phyloP scores from a whole-genome alignment of 306 rosid species.

The Fragaria ananassa region DNA sequence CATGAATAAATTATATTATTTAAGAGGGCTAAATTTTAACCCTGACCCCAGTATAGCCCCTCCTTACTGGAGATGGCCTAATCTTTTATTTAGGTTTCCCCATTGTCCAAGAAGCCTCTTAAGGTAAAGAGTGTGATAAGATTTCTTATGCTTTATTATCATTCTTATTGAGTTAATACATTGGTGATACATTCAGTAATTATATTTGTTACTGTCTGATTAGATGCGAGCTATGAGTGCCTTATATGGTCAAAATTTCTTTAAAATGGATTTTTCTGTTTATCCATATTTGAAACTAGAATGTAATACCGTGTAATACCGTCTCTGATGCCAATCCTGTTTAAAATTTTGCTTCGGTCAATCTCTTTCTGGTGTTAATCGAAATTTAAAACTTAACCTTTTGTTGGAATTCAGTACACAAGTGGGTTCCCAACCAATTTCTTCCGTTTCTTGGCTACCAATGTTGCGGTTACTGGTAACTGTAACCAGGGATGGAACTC shows the following conservation, averaged over 20 bases:
- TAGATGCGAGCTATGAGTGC: background rate
- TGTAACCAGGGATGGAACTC: conserved; percentile 80
- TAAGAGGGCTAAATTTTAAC: too few relatives aligned
- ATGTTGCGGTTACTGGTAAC: conserved; percentile 80
- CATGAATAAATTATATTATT: too few relatives aligned
- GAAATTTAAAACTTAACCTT: conserved; percentile 18
- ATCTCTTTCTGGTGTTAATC: conserved; percentile 16
- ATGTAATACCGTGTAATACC: background rate
- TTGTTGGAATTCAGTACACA: conserved; percentile 68
- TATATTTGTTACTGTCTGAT: background rate
- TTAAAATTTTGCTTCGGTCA: conserved; percentile 4
- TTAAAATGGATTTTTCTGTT: background rate
- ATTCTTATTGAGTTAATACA: background rate
- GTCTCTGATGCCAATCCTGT: background rate
- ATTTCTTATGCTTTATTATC: background rate
- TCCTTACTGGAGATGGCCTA: too few relatives aligned
- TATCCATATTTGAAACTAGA: background rate
- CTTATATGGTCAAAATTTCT: background rate
- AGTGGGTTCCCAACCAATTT: conserved; percentile 91
- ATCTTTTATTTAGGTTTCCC: background rate
- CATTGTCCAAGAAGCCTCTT: background rate
- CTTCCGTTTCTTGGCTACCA: conserved; percentile 91
- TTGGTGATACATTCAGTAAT: background rate
- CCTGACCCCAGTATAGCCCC: too few relatives aligned
- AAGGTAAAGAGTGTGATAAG: background rate